Evolutionary conservation across 345 rosid species (phyloP), one percentile per base, ranked within the genome.

Genomic region (Xanthoceras sorbifolium): DNA sequence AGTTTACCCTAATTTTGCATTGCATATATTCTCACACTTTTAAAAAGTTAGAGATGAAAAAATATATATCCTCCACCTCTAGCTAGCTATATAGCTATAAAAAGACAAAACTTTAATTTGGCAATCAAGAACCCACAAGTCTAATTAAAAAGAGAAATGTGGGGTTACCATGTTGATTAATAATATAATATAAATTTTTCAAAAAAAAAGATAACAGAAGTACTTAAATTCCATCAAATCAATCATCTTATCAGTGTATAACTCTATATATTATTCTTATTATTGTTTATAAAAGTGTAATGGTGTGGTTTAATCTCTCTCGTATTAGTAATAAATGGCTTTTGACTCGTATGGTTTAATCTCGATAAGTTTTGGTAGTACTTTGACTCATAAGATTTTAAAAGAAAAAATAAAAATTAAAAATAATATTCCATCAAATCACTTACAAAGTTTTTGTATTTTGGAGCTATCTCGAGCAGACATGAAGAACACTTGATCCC

Each of bases 401-500:
- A n/a, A n/a, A n/a, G n/a, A n/a, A n/a, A n/a, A n/a, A n/a, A n/a
- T n/a, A n/a, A n/a, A n/a, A n/a, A n/a, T n/a, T n/a, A n/a, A n/a
- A n/a, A n/a, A n/a, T n/a, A 67, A n/a, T 71, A 9, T 55, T 57
- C 52, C 15, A 81, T 78, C 81, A 82, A 80, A 82, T 85, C 75
- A 76, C 73, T 36, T 57, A n/a, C 75, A 40, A 38, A 40, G 31
- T 71, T 69, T 74, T 73, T 78, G 62, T 52, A 74, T 38, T 54
- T 60, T 64, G 32, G 67, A 69, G 34, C 74, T n/a, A n/a, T 72
- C 78, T 2, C 20, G 2, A 55, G 73, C 60, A 65, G 77, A 77
- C 80, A 82, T 72, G 82, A 75, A 75, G 80, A 46, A 29, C 70
- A 31, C 75, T 73, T 71, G 89, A 88, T 82, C 64, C 87, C 86